phyloP scores from a whole-genome alignment of 1,284 basidiomycete species.

The Rhodotorula sp. region DNA sequence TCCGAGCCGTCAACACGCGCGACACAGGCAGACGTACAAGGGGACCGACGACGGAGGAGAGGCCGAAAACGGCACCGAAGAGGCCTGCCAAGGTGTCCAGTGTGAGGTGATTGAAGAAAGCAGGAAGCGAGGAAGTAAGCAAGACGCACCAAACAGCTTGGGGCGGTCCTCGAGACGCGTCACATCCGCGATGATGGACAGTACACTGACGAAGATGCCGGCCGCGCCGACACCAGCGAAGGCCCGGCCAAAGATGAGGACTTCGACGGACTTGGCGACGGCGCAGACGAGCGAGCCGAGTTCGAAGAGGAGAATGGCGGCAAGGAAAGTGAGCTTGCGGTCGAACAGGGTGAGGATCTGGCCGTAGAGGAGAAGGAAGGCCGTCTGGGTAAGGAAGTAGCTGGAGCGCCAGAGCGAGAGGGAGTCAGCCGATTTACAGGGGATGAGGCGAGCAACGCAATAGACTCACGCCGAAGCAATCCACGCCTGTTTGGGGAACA shows the following conservation, averaged over 20 bases:
- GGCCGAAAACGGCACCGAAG: slow-evolving; percentile 46
- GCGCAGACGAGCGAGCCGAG: slow-evolving; percentile 59
- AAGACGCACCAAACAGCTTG: slow-evolving; percentile 48
- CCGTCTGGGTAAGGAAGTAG: slow-evolving; percentile 53
- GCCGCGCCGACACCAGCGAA: slow-evolving; percentile 57
- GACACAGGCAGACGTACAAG: slow-evolving; percentile 45
- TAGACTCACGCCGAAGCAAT: slow-evolving; percentile 31
- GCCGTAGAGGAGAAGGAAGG: slow-evolving; percentile 45
- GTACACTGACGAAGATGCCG: slow-evolving; percentile 53
- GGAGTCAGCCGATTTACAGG: background rate
- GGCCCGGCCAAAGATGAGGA: slow-evolving; percentile 58
- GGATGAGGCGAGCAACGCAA: slow-evolving; percentile 32
- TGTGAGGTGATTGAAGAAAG: slow-evolving; percentile 52
- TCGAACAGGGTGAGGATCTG: slow-evolving; percentile 54
- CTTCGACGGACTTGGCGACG: slow-evolving; percentile 54
- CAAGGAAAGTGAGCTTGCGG: slow-evolving; percentile 53
- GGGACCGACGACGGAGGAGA: slow-evolving; percentile 53
- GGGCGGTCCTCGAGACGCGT: slow-evolving; percentile 54
- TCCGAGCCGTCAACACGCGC: background rate
- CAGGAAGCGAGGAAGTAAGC: slow-evolving; percentile 43
- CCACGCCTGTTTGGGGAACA: slow-evolving; percentile 9
- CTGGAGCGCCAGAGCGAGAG: background rate
- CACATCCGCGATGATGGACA: slow-evolving; percentile 54
- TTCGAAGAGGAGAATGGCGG: slow-evolving; percentile 56
- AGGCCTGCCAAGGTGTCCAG: background rate